phyloP scores from a whole-genome alignment of 495 filamentous ascomycete species.

The Penicillium antarcticum region DNA sequence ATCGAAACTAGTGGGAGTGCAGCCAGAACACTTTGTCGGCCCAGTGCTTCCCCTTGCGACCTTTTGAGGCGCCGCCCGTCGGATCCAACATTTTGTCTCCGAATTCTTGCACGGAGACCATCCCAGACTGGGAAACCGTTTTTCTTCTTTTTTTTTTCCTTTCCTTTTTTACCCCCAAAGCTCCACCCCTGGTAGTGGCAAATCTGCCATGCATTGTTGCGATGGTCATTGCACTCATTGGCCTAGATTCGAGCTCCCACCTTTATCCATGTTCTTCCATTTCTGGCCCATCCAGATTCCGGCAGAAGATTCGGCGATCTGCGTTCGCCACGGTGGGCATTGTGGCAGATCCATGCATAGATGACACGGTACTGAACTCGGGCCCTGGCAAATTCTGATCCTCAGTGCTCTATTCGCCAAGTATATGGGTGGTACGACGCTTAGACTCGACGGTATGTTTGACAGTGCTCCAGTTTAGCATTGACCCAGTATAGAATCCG shows the following conservation, averaged over 20 bases:
- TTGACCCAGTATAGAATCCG: background rate
- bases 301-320: too few relatives aligned
- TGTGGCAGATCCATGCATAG: too few relatives aligned
- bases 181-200: slow-evolving; percentile 19
- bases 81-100: slow-evolving; percentile 1
- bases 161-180: slow-evolving; percentile 6
- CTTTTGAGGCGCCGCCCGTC: slow-evolving; percentile 8
- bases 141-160: background rate
- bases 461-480: background rate
- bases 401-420: too few relatives aligned
- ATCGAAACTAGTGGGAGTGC: slow-evolving; percentile 41
- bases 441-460: too few relatives aligned
- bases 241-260: background rate
- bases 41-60: slow-evolving; percentile 9
- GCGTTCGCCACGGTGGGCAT: too few relatives aligned
- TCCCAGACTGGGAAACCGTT: background rate
- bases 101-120: background rate
- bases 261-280: background rate
- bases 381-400: too few relatives aligned
- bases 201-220: slow-evolving; percentile 5
- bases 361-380: too few relatives aligned
- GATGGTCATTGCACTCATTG: slow-evolving; percentile 5
- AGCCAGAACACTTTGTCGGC: slow-evolving; percentile 8
- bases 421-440: too few relatives aligned
- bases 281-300: too few relatives aligned